phyloP scores from a whole-genome alignment of 495 filamentous ascomycete species.

The Pyrenula aspistea region DNA sequence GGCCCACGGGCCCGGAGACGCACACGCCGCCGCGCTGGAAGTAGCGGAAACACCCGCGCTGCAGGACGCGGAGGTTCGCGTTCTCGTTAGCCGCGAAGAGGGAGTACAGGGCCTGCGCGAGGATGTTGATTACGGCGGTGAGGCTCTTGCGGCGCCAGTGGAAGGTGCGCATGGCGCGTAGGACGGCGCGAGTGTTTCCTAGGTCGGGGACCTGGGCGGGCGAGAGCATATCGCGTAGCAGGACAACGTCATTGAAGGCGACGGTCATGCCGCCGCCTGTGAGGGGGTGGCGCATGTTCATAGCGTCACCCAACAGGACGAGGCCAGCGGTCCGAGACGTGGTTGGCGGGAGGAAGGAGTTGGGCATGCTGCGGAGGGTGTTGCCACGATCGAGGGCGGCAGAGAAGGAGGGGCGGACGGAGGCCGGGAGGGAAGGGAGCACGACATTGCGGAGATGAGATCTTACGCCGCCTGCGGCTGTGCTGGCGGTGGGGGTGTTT shows the following conservation, averaged over 20 bases:
- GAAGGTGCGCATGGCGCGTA: slow-evolving; percentile 59
- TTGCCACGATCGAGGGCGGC: slow-evolving; percentile 64
- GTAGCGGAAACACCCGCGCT: slow-evolving; percentile 87
- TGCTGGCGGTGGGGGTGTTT: slow-evolving; percentile 55
- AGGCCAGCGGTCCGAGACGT: slow-evolving; percentile 62
- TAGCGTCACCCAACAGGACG: slow-evolving; percentile 76
- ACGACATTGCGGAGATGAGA: slow-evolving; percentile 66
- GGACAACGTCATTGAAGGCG: slow-evolving; percentile 74
- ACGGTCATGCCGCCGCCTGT: slow-evolving; percentile 97
- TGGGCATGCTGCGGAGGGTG: slow-evolving; percentile 78
- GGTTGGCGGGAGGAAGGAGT: slow-evolving; percentile 74
- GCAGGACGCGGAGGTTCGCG: slow-evolving; percentile 61
- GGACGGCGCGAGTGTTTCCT: slow-evolving; percentile 49
- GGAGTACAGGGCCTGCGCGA: slow-evolving; percentile 81
- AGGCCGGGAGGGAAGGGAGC: slow-evolving; percentile 62
- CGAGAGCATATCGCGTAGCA: slow-evolving; percentile 58
- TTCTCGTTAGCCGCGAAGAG: slow-evolving; percentile 83
- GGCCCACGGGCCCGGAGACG: slow-evolving; percentile 63
- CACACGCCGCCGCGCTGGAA: slow-evolving; percentile 66
- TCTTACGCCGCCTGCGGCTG: slow-evolving; percentile 67
- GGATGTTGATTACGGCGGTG: slow-evolving; percentile 85
- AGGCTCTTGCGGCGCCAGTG: slow-evolving; percentile 79
- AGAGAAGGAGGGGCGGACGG: slow-evolving; percentile 59
- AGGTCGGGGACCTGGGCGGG: slow-evolving; percentile 56
- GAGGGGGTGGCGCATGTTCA: slow-evolving; percentile 94